A percentile compares a stretch with the other conserved stretches of the same genome.
These are phyloP conservation scores for Colletotrichum incanum DNA, from an alignment of 2,329 filamentous ascomycete genomes.

Conservation along the genomic window DNA sequence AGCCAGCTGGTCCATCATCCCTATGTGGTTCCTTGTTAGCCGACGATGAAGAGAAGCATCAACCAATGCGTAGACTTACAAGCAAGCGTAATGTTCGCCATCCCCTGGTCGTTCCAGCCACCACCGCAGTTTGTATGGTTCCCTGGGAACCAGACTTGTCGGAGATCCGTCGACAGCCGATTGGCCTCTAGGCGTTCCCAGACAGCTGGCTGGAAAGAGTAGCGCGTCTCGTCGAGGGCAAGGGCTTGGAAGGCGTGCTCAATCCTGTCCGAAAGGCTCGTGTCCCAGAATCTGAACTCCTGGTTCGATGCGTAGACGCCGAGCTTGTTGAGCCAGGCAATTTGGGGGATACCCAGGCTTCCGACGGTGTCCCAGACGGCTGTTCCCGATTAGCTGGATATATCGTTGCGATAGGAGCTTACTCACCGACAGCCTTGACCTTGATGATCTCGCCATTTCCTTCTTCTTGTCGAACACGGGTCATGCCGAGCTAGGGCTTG, in stretches of 20 bases:
- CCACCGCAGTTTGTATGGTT: constrained; percentile 81
- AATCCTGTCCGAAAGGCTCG: constrained; percentile 66
- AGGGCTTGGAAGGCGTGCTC: constrained; percentile 73
- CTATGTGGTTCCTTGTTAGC: constrained; percentile 47
- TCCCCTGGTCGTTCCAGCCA: constrained; percentile 71
- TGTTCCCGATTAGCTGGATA: constrained; percentile 37
- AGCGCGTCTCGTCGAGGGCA: constrained; percentile 70
- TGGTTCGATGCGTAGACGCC: constrained; percentile 62
- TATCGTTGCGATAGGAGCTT: constrained; percentile 24
- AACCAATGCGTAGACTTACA: constrained; percentile 50
- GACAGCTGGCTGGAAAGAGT: constrained; percentile 69
- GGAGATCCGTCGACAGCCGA: constrained; percentile 59
- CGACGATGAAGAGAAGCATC: background rate
- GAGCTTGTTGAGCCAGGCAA: constrained; percentile 62
- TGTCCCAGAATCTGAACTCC: constrained; percentile 70
- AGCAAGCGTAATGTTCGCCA: constrained; percentile 57
- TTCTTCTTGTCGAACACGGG: constrained; percentile 58
- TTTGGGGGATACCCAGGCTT: constrained; percentile 62
- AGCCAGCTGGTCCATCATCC: constrained; percentile 71
- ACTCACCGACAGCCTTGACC: constrained; percentile 60
- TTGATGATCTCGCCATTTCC: constrained; percentile 60
- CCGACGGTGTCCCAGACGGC: constrained; percentile 62
- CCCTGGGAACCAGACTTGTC: constrained; percentile 78
- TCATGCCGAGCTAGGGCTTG: constrained; percentile 48
- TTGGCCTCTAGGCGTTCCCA: constrained; percentile 64